Evolutionary conservation across 495 filamentous ascomycete species (phyloP).

Genomic region (Neurospora sp.): DNA sequence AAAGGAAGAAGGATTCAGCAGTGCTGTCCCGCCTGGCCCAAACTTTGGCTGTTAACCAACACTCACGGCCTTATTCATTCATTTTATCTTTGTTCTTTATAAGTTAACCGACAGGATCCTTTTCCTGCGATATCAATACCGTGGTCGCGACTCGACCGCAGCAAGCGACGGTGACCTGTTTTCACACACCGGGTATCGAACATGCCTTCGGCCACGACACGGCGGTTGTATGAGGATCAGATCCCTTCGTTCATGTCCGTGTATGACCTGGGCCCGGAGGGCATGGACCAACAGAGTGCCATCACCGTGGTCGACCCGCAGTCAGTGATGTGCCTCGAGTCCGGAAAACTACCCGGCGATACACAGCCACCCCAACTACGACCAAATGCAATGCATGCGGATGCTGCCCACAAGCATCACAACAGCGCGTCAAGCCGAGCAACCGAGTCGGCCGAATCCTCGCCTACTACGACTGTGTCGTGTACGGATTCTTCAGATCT

Average conservation of each 20-base stretch:
- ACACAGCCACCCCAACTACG: conserved; percentile 23
- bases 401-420: conserved; percentile 45
- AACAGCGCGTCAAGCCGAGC: conserved; percentile 68
- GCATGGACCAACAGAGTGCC: conserved; percentile 32
- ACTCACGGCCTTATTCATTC: neutral
- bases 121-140: conserved; percentile 6
- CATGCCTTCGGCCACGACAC: conserved; percentile 45
- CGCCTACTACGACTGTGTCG: conserved; percentile 90
- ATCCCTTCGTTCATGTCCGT: conserved; percentile 68
- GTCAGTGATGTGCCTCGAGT: conserved; percentile 29
- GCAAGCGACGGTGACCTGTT: conserved; percentile 6
- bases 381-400: conserved; percentile 24
- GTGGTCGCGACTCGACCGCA: conserved; percentile 18
- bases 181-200: conserved; percentile 15
- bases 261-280: conserved; percentile 43
- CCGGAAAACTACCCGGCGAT: conserved; percentile 16
- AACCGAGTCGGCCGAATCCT: conserved; percentile 84
- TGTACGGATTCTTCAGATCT: conserved; percentile 81
- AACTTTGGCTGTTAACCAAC: neutral
- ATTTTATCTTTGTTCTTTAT: neutral
- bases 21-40: conserved; percentile 21
- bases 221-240: conserved; percentile 51
- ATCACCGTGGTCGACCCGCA: conserved; percentile 37
- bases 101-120: neutral
- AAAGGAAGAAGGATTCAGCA: conserved; percentile 23